Evolutionary conservation across 2,329 filamentous ascomycete species (phyloP).

Genomic region (Neoascochyta sp.): DNA sequence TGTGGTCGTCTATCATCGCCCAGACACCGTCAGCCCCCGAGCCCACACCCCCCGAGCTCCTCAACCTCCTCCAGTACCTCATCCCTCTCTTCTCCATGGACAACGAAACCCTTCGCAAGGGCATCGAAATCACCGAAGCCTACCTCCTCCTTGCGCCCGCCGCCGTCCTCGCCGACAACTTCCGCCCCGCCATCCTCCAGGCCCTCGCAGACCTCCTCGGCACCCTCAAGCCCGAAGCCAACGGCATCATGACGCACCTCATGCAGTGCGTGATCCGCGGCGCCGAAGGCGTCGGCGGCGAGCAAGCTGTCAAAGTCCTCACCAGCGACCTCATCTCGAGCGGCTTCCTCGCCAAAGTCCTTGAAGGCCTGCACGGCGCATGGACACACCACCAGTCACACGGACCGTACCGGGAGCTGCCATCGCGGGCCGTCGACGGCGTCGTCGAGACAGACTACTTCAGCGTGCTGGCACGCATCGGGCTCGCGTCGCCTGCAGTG

Average conservation of each 20-base stretch:
- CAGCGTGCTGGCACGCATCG: conserved; percentile 73
- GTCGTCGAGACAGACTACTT: conserved; percentile 83
- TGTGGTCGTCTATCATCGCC: conserved; percentile 77
- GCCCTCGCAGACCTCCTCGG: conserved; percentile 45
- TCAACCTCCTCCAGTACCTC: conserved; percentile 44
- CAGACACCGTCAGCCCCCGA: conserved; percentile 49
- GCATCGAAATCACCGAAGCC: conserved; percentile 49
- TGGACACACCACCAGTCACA: conserved; percentile 67
- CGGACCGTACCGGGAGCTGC: conserved; percentile 65
- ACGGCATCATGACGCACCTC: conserved; percentile 46
- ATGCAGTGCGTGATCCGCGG: conserved; percentile 50
- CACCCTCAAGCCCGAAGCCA: conserved; percentile 47
- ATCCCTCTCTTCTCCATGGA: conserved; percentile 49
- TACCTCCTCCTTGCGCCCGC: conserved; percentile 48
- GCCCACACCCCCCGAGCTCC: conserved; percentile 41
- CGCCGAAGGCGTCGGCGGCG: conserved; percentile 50
- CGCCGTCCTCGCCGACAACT: conserved; percentile 43
- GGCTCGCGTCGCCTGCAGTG: conserved; percentile 65
- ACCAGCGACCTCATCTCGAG: conserved; percentile 56
- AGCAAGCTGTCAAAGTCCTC: conserved; percentile 49
- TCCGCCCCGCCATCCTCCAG: conserved; percentile 40
- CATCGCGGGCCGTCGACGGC: conserved; percentile 64
- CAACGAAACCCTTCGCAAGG: conserved; percentile 47
- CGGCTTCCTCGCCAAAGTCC: conserved; percentile 54
- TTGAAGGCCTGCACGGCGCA: conserved; percentile 42